Base-by-base conservation (phyloP, 306 rosid genomes). In the Nissolia schottii region DNA sequence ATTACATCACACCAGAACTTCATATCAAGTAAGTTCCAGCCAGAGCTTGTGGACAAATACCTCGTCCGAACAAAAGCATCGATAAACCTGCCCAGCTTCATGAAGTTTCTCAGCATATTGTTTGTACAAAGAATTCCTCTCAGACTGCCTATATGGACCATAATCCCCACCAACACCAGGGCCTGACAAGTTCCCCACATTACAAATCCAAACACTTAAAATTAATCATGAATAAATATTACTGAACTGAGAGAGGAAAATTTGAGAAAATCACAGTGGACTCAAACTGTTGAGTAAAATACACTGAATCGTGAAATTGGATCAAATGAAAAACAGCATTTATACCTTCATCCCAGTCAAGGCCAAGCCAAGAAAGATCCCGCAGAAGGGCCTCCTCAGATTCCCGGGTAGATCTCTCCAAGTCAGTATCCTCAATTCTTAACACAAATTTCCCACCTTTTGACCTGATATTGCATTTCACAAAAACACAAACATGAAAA, bases 341-440 rank as follows among this genome's bases (percentile, higher is more conserved):
- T 12, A 45, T 45, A 91, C 97, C 99, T 85, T 94, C 97, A 82
- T 94, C 96, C 92, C 95, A 94, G 72, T 87, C 81, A 70, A 94
- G 96, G 31, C 99, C 97, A 73, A 94, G 97, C 99, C 99, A 91
- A 41, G 97, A 79, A 66, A 94, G 92, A 80, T 91, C 99, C 67
- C 67, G 85, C 62, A 94, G 80, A 81, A 94, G 29, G 22, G 99
- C 93, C 64, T 86, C 95, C 80, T 94, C 99, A 48, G 97, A 94
- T 67, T 94, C 86, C 61, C 78, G 77, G 3, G 97, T 91, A 67
- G 99, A 94, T 88, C 99, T 87, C 85, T 89, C 97, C 91, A 94
- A 88, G 78, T 94, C 99, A 74, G 99, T 94, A 60, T 91, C 99
- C 85, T 94, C 99, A 64, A 94, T 89, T 80, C 97, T 93, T 88